A percentile compares a stretch with the other conserved stretches of the same genome.
Evolutionary conservation across 441 rosid species (phyloP).

Genomic region (Eruca vesicaria): DNA sequence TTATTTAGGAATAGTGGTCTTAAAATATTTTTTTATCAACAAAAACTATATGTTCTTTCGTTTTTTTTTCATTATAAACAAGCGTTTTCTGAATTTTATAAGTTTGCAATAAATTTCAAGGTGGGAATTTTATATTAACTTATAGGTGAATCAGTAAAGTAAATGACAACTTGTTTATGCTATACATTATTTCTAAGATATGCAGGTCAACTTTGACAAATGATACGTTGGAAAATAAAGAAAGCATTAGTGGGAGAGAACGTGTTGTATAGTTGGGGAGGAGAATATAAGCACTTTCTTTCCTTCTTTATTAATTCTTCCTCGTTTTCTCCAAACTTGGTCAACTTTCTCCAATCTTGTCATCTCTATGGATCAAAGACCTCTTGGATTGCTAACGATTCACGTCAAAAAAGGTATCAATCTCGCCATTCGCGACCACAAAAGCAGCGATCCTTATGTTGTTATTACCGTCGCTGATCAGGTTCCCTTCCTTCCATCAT

Average conservation of each 20-base stretch:
- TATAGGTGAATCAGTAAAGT: too few relatives aligned
- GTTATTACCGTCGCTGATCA: constrained; percentile 42
- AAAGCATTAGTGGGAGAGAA: constrained; percentile 14
- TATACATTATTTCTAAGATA: too few relatives aligned
- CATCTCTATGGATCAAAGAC: constrained; percentile 35
- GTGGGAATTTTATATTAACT: too few relatives aligned
- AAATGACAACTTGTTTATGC: too few relatives aligned
- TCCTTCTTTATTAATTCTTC: background rate
- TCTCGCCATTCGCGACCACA: constrained; percentile 51
- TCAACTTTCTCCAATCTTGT: background rate
- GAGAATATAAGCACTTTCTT: background rate
- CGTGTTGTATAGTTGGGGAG: constrained; percentile 28
- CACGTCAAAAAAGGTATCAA: constrained; percentile 44
- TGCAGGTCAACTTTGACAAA: background rate
- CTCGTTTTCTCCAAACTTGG: background rate
- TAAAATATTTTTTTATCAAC: too few relatives aligned
- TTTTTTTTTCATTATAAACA: too few relatives aligned
- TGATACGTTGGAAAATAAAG: background rate
- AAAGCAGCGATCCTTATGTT: constrained; percentile 56
- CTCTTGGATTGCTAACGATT: constrained; percentile 43
- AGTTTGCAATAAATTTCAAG: too few relatives aligned
- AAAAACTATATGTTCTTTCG: too few relatives aligned
- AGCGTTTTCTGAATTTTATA: too few relatives aligned
- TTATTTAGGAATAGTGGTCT: too few relatives aligned
- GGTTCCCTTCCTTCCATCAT: constrained; percentile 28